phyloP scores from a whole-genome alignment of 495 filamentous ascomycete genomes.

The Platismatia glauca region DNA sequence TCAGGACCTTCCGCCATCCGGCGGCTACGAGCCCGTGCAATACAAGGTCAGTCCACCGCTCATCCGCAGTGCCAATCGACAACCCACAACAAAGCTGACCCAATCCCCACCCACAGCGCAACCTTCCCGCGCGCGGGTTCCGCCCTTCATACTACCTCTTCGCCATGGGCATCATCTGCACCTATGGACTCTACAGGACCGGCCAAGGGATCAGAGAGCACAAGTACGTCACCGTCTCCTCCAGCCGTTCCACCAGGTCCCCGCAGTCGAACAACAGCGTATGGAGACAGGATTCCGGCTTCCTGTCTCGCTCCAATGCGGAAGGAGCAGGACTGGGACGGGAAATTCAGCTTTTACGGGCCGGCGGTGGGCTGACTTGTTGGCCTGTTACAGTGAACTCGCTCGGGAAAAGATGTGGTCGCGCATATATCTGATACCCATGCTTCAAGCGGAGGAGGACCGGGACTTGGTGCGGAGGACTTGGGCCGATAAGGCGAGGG shows the following conservation, averaged over 20 bases:
- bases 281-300: background rate
- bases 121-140: constrained; percentile 88
- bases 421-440: constrained; percentile 81
- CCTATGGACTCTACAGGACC: constrained; percentile 79
- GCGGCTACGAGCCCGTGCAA: constrained; percentile 91
- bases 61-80: background rate
- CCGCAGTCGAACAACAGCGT: background rate
- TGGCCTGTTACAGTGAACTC: constrained; percentile 56
- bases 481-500: constrained; percentile 75
- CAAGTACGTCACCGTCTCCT: constrained; percentile 52
- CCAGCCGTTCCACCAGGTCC: background rate
- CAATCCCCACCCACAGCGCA: constrained; percentile 49
- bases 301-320: background rate
- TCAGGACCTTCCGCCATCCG: constrained; percentile 84
- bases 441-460: constrained; percentile 93
- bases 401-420: constrained; percentile 96
- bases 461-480: constrained; percentile 81
- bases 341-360: constrained; percentile 2
- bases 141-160: constrained; percentile 67
- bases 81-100: background rate
- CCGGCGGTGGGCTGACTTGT: background rate
- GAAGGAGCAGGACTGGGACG: background rate
- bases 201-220: constrained; percentile 72
- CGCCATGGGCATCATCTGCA: constrained; percentile 65
- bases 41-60: constrained; percentile 62